Evolutionary conservation across 805 yeast species (phyloP).

Genomic region (Metschnikowia arizonensis): DNA sequence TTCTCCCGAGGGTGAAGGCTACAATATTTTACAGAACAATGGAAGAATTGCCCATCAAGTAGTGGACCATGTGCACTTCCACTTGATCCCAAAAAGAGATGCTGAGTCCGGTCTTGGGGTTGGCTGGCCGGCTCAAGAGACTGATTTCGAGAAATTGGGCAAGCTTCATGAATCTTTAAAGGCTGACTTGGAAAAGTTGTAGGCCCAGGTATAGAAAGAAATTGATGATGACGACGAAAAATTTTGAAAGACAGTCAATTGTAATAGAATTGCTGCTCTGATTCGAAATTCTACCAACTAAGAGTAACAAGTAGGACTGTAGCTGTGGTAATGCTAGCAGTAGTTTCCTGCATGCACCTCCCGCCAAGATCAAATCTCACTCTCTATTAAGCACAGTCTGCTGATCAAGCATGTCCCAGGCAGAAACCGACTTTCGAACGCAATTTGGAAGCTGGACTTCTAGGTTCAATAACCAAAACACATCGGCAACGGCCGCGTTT

Average conservation of each 20-base stretch:
- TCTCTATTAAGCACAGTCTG: neutral
- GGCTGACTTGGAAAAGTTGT: slow-evolving; percentile 23
- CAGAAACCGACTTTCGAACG: slow-evolving; percentile 20
- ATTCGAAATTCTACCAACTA: neutral
- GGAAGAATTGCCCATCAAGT: slow-evolving; percentile 94
- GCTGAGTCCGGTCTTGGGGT: slow-evolving; percentile 71
- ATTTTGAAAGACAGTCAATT: neutral
- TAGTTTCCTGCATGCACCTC: neutral
- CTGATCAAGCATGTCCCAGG: slow-evolving; percentile 14
- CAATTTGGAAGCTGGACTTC: slow-evolving; percentile 19
- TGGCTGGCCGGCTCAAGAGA: slow-evolving; percentile 91
- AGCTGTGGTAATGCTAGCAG: neutral
- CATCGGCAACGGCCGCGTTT: slow-evolving; percentile 23
- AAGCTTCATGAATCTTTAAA: slow-evolving; percentile 57
- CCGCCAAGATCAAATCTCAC: neutral
- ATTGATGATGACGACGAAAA: neutral
- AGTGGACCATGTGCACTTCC: slow-evolving; percentile 96
- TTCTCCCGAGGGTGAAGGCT: slow-evolving; percentile 63
- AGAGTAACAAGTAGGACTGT: neutral
- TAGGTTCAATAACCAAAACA: slow-evolving; percentile 9
- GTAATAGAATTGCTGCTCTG: neutral
- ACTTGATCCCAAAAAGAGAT: slow-evolving; percentile 85
- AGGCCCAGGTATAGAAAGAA: neutral
- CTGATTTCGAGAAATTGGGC: slow-evolving; percentile 70
- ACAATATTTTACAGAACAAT: slow-evolving; percentile 88